phyloP scores from a whole-genome alignment of 78 protist genomes.

The Chrysochromulina parva region DNA sequence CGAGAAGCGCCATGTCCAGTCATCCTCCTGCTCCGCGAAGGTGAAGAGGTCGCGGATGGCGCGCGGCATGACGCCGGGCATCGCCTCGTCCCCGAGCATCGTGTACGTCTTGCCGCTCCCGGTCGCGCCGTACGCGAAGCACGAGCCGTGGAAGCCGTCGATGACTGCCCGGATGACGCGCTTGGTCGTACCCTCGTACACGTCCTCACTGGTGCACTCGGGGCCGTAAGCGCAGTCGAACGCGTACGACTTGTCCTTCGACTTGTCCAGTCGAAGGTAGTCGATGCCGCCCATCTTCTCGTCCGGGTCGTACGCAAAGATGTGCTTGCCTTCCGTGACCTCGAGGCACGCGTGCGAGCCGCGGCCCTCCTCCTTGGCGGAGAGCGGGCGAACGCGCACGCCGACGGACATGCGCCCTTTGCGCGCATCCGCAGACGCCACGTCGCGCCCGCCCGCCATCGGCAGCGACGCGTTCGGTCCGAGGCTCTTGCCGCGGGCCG shows the following conservation, averaged over 20 bases:
- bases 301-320: constrained; percentile 8
- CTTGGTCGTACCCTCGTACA: background rate
- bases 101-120: constrained; percentile 43
- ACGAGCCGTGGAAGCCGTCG: constrained; percentile 34
- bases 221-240: background rate
- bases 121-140: constrained; percentile 53
- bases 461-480: no score
- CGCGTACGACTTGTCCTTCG: background rate
- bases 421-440: no score
- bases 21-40: background rate
- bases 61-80: constrained; percentile 31
- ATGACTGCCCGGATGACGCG: background rate
- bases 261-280: background rate
- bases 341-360: background rate
- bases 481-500: no score
- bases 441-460: no score
- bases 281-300: constrained; percentile 18
- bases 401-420: background rate
- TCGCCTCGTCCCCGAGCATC: constrained; percentile 20
- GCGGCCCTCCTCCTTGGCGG: background rate
- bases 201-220: background rate
- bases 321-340: background rate
- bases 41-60: constrained; percentile 24
- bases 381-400: constrained; percentile 16
- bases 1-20: background rate